phyloP scores from a whole-genome alignment of 371 early-diverging fungal genomes.

The Astathelohania contejeani region DNA sequence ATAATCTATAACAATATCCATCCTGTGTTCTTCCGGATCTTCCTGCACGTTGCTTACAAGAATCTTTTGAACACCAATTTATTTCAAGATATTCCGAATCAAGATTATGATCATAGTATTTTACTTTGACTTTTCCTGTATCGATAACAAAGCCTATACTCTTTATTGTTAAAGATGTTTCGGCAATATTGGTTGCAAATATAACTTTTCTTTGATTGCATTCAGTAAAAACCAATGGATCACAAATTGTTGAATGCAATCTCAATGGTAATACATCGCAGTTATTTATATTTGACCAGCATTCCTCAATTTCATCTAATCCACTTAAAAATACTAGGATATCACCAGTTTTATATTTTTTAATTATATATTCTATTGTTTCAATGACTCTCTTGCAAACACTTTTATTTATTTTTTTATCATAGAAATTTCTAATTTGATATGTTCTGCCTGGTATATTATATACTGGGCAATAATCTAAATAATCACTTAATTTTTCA shows the following conservation, averaged over 20 bases:
- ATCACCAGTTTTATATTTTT: constrained; percentile 19
- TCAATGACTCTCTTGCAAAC: too few species aligned
- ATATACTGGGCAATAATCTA: neutral
- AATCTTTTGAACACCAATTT: constrained; percentile 31
- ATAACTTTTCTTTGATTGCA: constrained; percentile 44
- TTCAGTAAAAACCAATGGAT: too few species aligned
- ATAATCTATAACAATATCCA: constrained; percentile 46
- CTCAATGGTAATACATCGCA: neutral
- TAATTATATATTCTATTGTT: neutral
- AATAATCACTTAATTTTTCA: neutral
- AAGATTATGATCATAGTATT: neutral
- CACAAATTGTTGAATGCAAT: constrained; percentile 1
- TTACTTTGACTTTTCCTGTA: constrained; percentile 42
- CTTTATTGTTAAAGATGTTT: too few species aligned
- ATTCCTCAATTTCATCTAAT: constrained; percentile 42
- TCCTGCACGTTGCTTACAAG: constrained; percentile 49
- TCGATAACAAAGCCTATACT: too few species aligned
- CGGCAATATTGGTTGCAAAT: too few species aligned
- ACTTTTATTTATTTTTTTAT: too few species aligned
- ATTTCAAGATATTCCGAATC: constrained; percentile 17
- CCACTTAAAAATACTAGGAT: constrained; percentile 51
- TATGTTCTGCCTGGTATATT: neutral
- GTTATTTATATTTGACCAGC: neutral
- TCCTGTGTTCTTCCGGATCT: constrained; percentile 42
- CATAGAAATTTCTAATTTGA: neutral